Percentiles rank a stretch among this genome's conserved stretches.
Conservation (phyloP, 1,284 basidiomycete species). For the Pisolithus thermaeus region DNA sequence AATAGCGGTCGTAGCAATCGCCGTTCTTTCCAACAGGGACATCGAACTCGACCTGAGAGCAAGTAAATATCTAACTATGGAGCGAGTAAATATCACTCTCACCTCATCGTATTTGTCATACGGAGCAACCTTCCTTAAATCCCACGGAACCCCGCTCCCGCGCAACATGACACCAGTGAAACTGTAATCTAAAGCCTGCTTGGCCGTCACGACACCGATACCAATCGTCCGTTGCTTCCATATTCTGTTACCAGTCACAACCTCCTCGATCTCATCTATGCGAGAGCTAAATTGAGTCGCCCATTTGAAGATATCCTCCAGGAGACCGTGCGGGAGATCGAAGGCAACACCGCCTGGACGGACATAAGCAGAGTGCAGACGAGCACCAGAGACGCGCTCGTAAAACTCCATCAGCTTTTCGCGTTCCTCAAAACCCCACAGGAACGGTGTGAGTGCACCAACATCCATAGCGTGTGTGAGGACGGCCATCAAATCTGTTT, state of each 20-base stretch:
- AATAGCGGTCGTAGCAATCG: constrained; percentile 95
- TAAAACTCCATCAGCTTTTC: constrained; percentile 99
- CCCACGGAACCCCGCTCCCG: constrained; percentile 94
- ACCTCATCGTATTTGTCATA: constrained; percentile 98
- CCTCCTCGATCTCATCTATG: constrained; percentile 97
- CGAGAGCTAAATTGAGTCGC: constrained; percentile 89
- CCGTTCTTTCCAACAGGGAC: constrained; percentile 95
- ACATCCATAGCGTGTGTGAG: constrained; percentile 96
- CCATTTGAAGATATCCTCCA: constrained; percentile 98
- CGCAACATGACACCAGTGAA: constrained; percentile 98
- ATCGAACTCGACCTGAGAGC: constrained; percentile 89
- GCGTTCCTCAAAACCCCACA: constrained; percentile 99
- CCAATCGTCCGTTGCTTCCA: constrained; percentile 96
- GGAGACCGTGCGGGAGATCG: constrained; percentile 92
- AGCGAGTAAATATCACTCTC: not conserved
- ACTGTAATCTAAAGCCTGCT: constrained; percentile 89
- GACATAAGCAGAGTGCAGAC: constrained; percentile 96
- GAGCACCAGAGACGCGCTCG: constrained; percentile 97
- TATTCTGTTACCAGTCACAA: constrained; percentile 95
- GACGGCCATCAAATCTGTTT: constrained; percentile 89
- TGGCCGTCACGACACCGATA: constrained; percentile 86
- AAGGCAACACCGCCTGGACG: constrained; percentile 98
- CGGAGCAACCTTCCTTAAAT: constrained; percentile 86
- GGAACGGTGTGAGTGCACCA: constrained; percentile 96
- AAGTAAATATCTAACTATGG: not conserved